Evolutionary conservation across 352 stramenopile genomes (phyloP).

Genomic region (Phytophthora multivora): DNA sequence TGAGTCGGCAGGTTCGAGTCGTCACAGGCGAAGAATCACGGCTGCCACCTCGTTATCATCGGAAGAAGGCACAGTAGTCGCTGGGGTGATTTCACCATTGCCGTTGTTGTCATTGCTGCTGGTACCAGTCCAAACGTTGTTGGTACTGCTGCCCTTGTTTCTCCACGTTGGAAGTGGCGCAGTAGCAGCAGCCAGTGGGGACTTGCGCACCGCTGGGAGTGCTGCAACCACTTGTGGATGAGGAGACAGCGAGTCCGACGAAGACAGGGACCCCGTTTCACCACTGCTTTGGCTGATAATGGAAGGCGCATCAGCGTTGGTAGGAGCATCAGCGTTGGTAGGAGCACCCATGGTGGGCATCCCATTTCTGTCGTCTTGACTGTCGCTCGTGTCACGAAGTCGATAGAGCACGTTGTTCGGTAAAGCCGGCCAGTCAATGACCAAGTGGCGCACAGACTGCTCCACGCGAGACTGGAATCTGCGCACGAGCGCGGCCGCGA

Average conservation of each 20-base stretch:
- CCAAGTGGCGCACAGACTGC: slow-evolving; percentile 64
- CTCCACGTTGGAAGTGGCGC: slow-evolving; percentile 3
- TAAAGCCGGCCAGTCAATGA: slow-evolving; percentile 59
- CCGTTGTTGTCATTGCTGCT: slow-evolving; percentile 1
- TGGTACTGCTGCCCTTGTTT: slow-evolving; percentile 2
- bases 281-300: slow-evolving; percentile 21
- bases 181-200: neutral
- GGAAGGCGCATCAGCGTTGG: neutral
- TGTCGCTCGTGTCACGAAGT: slow-evolving; percentile 23
- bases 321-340: too few species aligned
- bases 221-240: slow-evolving; percentile 15
- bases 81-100: neutral
- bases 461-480: slow-evolving; percentile 67
- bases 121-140: neutral
- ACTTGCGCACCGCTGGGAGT: slow-evolving; percentile 11
- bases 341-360: neutral
- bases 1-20: neutral
- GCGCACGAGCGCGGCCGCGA: slow-evolving; percentile 45
- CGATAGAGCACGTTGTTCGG: slow-evolving; percentile 45
- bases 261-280: slow-evolving; percentile 25
- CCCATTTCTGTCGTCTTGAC: slow-evolving; percentile 16
- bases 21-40: slow-evolving; percentile 34
- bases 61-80: slow-evolving; percentile 13
- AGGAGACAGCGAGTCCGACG: slow-evolving; percentile 29
- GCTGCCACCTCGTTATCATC: slow-evolving; percentile 15